Evolutionary conservation across 2,329 filamentous ascomycete species (phyloP).

Genomic region (Cordyceps sp.): DNA sequence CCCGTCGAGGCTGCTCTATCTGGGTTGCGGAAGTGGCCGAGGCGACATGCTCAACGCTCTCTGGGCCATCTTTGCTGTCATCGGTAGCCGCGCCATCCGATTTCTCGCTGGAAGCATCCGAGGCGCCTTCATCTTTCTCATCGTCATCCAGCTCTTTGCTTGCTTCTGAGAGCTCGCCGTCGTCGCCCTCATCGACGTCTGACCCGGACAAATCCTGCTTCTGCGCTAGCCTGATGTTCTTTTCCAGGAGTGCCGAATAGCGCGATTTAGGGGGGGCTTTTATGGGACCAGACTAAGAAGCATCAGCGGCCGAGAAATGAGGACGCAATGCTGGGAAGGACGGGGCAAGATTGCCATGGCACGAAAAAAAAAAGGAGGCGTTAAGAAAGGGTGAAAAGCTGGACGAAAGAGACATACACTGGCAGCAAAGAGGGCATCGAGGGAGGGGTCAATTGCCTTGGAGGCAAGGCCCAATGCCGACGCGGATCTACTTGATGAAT

Average conservation of each 20-base stretch:
- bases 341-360: constrained; percentile 3
- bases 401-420: constrained; percentile 41
- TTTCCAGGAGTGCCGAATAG: constrained; percentile 21
- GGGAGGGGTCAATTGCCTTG: constrained; percentile 48
- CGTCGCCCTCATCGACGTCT: constrained; percentile 12
- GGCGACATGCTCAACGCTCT: constrained; percentile 7
- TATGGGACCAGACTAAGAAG: constrained; percentile 31
- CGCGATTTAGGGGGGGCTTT: constrained; percentile 26
- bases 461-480: constrained; percentile 23
- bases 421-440: constrained; percentile 53
- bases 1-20: constrained; percentile 16
- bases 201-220: constrained; percentile 10
- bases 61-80: background rate
- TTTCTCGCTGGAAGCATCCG: constrained; percentile 12
- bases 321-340: background rate
- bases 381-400: background rate
- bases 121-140: constrained; percentile 12
- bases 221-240: constrained; percentile 14
- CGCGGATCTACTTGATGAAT: constrained; percentile 15
- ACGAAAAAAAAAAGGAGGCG: too few relatives aligned
- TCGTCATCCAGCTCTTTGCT: constrained; percentile 9
- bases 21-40: constrained; percentile 18
- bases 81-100: constrained; percentile 3
- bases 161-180: constrained; percentile 13
- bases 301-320: background rate